Evolutionary conservation across 768 basidiomycete species (phyloP).

Genomic region (Boletus vermiculosoides): DNA sequence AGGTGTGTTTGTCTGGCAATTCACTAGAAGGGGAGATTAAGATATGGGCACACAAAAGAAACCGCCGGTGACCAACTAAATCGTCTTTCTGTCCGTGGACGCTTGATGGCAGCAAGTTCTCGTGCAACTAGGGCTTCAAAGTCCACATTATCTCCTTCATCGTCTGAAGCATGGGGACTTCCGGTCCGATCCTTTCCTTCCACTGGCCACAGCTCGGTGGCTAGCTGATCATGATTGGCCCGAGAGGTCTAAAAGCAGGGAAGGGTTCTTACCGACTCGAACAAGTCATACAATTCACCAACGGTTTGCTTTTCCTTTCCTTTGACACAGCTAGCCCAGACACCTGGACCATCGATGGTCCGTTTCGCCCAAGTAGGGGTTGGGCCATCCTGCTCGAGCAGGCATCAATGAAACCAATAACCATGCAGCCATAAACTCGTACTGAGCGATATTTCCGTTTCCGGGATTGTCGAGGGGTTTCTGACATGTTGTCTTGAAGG

Average conservation of each 20-base stretch:
- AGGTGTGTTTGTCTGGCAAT: slow-evolving; percentile 75
- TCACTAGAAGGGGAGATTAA: slow-evolving; percentile 43
- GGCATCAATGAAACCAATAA: slow-evolving; percentile 1
- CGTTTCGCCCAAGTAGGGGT: slow-evolving; percentile 64
- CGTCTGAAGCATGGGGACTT: slow-evolving; percentile 32
- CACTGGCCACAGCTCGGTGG: slow-evolving; percentile 67
- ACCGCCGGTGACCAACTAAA: slow-evolving; percentile 50
- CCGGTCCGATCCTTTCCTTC: slow-evolving; percentile 27
- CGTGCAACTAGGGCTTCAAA: slow-evolving; percentile 70
- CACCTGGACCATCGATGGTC: slow-evolving; percentile 73
- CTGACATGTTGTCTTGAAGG: slow-evolving; percentile 16
- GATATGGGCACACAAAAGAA: neutral
- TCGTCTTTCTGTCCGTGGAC: slow-evolving; percentile 56
- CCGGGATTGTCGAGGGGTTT: slow-evolving; percentile 20
- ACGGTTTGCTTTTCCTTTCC: slow-evolving; percentile 80
- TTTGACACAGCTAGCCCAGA: slow-evolving; percentile 85
- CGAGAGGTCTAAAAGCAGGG: slow-evolving; percentile 1
- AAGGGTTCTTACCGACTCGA: slow-evolving; percentile 60
- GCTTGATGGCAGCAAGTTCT: slow-evolving; percentile 70
- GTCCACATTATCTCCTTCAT: slow-evolving; percentile 44
- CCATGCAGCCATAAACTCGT: slow-evolving; percentile 17
- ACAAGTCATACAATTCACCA: slow-evolving; percentile 74
- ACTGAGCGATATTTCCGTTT: slow-evolving; percentile 57
- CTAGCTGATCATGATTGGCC: slow-evolving; percentile 48
- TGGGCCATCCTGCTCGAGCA: slow-evolving; percentile 50